Base-by-base conservation (phyloP, 1,139 yeast species). In the Schwanniomyces etchellsii region DNA sequence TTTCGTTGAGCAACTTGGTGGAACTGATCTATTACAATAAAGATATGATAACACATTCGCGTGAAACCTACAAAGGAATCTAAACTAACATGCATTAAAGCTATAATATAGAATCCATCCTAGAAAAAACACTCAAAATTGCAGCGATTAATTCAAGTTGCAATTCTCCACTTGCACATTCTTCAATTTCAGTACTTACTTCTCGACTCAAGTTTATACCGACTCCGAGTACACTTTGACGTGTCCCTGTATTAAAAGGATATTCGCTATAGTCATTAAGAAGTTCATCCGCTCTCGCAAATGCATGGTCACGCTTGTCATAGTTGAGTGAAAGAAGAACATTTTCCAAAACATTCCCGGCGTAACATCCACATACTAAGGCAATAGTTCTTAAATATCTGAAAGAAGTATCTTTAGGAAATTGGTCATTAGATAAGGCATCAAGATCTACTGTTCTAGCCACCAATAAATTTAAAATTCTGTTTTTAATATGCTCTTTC, bases 341-440 rank as follows among this genome's bases (percentile, higher is more conserved):
- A 50, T 91, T 93, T 52, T 91, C 99, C 47, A 91, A 72, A 12
- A 91, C 99, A 50, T 88, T 91, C 27, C 96, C 98, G 26, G 97
- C 96, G 52, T 85, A 86, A 10, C 96, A 77, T 12, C 95, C 95
- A 47, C 91, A 80, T 15, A 88, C 85, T 45, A 93, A 72, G 12
- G 94, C 74, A 30, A 91, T 70, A 4, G 95, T 70, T 48, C 99
- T 75, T 38, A 91, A 67, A 50, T 74, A 70, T 44, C 80, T 75
- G 64, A 77, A 82, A 18, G 83, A 75, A 5, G 85, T 73, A 11
- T 73, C 71, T 15, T 70, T 74, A 2, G 95, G 85, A 56, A 86
- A 85, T 44, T 73, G 77, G 21, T 70, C 75, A 43, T 70, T 71
- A 28, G 67, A 55, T 39, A 66, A 60, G 16, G 60, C 40, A 29